Percentiles rank a stretch among this genome's conserved stretches.
Conservation (phyloP, 2,329 filamentous ascomycete genomes). For the Colletotrichum sp. region DNA sequence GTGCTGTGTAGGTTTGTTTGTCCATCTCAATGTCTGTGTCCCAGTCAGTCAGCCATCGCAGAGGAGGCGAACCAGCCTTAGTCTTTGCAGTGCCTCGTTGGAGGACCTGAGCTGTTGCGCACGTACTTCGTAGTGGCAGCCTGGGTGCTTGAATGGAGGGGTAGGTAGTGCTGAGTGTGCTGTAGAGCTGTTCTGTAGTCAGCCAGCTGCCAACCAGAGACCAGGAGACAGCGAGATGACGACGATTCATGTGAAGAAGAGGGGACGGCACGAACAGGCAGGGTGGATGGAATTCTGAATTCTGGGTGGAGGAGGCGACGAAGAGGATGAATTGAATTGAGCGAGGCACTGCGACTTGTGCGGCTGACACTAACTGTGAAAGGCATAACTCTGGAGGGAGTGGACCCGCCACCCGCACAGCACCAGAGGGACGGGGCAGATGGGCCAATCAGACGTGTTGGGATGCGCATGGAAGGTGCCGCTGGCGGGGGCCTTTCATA, state of each 20-base stretch:
- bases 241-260: slow-evolving; percentile 7
- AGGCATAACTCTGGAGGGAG: not conserved
- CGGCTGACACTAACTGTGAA: not conserved
- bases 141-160: not conserved
- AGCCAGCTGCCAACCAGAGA: not conserved
- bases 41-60: not conserved
- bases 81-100: not conserved
- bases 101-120: not conserved
- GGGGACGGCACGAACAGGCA: not conserved
- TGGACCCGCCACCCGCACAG: not conserved
- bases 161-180: not conserved
- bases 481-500: not conserved
- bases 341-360: not conserved
- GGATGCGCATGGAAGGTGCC: not conserved
- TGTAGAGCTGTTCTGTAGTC: not conserved
- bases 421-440: not conserved
- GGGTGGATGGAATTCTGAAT: not conserved
- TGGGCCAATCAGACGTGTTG: not conserved
- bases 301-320: not conserved
- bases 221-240: not conserved
- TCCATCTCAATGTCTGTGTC: not conserved
- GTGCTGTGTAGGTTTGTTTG: not conserved
- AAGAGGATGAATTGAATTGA: not conserved
- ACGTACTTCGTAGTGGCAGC: not conserved
- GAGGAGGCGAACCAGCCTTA: not conserved